Conservation (phyloP, 371 early-diverging fungal species). For the Dentiscutata heterogama region DNA sequence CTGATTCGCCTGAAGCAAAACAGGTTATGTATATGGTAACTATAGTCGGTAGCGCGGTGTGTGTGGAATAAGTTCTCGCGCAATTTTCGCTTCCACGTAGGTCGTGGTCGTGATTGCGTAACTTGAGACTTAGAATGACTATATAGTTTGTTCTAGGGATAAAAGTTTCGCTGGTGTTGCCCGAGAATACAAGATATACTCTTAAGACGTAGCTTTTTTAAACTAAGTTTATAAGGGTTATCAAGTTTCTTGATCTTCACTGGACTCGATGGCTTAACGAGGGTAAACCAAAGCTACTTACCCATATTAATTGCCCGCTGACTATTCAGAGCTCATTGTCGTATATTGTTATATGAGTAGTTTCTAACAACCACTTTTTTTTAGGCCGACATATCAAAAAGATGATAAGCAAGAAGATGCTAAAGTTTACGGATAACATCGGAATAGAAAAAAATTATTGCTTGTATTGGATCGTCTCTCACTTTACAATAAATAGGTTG, state of each 20-base stretch:
- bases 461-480: background rate
- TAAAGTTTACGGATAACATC: too few relatives aligned
- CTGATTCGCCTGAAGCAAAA: background rate
- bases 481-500: constrained; percentile 19
- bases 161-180: constrained; percentile 26
- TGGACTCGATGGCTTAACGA: constrained; percentile 39
- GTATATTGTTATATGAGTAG: background rate
- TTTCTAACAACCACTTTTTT: background rate
- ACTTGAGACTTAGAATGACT: background rate
- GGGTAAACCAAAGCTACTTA: constrained; percentile 31
- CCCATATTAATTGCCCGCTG: background rate
- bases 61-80: constrained; percentile 38
- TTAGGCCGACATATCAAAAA: background rate
- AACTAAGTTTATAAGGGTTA: too few relatives aligned
- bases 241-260: constrained; percentile 20
- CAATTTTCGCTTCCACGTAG: constrained; percentile 24
- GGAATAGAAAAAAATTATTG: constrained; percentile 19
- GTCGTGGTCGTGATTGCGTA: constrained; percentile 22
- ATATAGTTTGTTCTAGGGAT: constrained; percentile 8
- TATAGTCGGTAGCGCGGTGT: constrained; percentile 4
- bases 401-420: too few relatives aligned
- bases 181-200: too few relatives aligned
- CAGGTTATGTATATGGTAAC: background rate
- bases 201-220: too few relatives aligned
- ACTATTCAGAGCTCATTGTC: background rate